Evolutionary conservation across 306 rosid species (phyloP), one percentile per base, ranked within the genome.

Genomic region (Acacia confusa): DNA sequence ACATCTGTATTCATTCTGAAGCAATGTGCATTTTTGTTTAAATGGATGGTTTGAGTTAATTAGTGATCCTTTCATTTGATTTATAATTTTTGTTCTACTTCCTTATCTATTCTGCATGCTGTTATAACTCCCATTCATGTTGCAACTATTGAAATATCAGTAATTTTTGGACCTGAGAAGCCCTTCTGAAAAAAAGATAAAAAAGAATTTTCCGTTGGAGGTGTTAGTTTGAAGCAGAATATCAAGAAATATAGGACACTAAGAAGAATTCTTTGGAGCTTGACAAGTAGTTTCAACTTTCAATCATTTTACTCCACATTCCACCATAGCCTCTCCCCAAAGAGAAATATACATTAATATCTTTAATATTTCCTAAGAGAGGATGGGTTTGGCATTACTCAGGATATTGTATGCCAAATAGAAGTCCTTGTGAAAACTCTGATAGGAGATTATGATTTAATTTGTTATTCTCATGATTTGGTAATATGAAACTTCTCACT

Each of bases 1-100:
- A 84, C 58, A 82, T 89, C 70, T 77, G 52, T 44, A 55, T 79
- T 77, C 64, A 17, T 83, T 50, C 2, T 64, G 58, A 34, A 44
- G 65, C 82, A 74, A 75, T 52, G 40, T 74, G 36, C 32, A 67
- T 57, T 74, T 60, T 68, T 58, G 72, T 79, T 81, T 74, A 72
- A 43, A 48, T 63, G 48, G 79, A 76, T 75, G 43, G 38, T 60
- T 81, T 64, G 16, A 28, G 36, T 76, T 86, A 19, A 58, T 80
- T 44, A 32, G 50, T 69, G 44, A 40, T 41, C 45, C 44, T 44
- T 36, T 57, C 65, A 7, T 34, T 60, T 78, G 19, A 72, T 63
- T 70, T 48, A 55, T 79, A 67, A 32, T 78, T 76, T 32, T 65
- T 36, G 69, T 63, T 28, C 55, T 44, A 45, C 45, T 80, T 78